Base-by-base conservation (phyloP, 2,329 filamentous ascomycete genomes). In the Allantophomopsis cytisporea region DNA sequence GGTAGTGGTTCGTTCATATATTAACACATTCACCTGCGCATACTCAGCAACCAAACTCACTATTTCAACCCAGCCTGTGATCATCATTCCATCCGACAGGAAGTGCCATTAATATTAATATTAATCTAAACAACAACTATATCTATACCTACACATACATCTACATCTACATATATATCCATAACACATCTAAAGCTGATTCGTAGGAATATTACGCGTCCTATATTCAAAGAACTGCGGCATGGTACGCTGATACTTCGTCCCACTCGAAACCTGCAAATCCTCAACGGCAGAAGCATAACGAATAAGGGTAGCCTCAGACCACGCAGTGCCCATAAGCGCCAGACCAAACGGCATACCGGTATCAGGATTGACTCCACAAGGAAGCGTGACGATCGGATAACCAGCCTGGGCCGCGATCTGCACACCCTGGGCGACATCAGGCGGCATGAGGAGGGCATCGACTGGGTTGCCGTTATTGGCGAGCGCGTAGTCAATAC, bases 371-470 rank as follows among this genome's bases (percentile, higher is more conserved):
- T 70, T 63, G 5, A 74, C 60, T 1, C 76, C 76, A 0, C 68
- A 76, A 0, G 82, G 82, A 1, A 87, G 53, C 0, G 80, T 83
- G 38, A 86, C 65, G 52, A 83, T 68, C 0, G 81, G 82, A 51
- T 86, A 87, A 0, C 81, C 80, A 5, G 82, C 83, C 58, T 86
- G 80, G 0, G 83, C 82, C 0, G 80, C 76, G 43, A 83, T 71
- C 57, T 83, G 75, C 45, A 75, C 75, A 4, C 72, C 71, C 54
- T 83, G 77, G 0, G 69, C 80, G 3, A 80, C 76, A 50, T 81
- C 74, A 0, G 79, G 66, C 5, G 81, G 81, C 0, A 83, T 76
- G 1, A 88, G 63, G 2, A 87, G 62, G 2, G 71, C 81, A 41
- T 75, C 68, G 1, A 86, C 60, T 15, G 57, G 43, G 7, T 43